Evolutionary conservation across 345 rosid species (phyloP).

Genomic region (Carallia brachiata): DNA sequence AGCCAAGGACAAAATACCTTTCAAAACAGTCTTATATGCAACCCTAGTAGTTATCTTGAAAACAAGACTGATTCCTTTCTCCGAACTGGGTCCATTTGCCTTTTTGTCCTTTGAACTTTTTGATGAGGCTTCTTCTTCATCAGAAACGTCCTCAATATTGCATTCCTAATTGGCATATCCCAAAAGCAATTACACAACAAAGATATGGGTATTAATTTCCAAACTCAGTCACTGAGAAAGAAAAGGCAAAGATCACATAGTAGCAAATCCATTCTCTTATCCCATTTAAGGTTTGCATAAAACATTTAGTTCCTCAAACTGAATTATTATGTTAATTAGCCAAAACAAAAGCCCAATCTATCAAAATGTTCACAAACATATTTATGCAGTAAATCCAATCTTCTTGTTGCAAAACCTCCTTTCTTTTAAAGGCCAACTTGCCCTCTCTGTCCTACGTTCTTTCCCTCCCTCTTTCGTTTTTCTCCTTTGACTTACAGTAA

Average conservation of each 20-base stretch:
- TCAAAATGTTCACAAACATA: no score
- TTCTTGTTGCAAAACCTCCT: no score
- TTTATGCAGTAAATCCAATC: no score
- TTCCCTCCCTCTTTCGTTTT: no score
- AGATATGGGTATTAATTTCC: background rate
- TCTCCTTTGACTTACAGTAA: no score
- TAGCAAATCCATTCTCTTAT: background rate
- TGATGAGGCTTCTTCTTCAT: constrained; percentile 69
- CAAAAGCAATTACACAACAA: background rate
- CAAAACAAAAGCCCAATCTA: no score
- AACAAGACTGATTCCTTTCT: constrained; percentile 60
- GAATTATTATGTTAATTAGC: no score
- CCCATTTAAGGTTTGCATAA: no score
- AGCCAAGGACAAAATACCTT: constrained; percentile 51
- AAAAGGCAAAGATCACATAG: background rate
- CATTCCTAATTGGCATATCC: constrained; percentile 61
- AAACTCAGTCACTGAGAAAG: background rate
- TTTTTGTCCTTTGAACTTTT: constrained; percentile 91
- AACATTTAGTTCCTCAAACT: no score
- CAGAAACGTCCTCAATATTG: constrained; percentile 72
- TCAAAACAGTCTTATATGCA: constrained; percentile 89
- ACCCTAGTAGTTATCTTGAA: constrained; percentile 86
- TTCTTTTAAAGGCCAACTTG: no score
- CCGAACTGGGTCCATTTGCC: constrained; percentile 71
- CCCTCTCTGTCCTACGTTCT: no score